Base-by-base conservation (phyloP, 352 stramenopile species). In the Phytophthora melonis region DNA sequence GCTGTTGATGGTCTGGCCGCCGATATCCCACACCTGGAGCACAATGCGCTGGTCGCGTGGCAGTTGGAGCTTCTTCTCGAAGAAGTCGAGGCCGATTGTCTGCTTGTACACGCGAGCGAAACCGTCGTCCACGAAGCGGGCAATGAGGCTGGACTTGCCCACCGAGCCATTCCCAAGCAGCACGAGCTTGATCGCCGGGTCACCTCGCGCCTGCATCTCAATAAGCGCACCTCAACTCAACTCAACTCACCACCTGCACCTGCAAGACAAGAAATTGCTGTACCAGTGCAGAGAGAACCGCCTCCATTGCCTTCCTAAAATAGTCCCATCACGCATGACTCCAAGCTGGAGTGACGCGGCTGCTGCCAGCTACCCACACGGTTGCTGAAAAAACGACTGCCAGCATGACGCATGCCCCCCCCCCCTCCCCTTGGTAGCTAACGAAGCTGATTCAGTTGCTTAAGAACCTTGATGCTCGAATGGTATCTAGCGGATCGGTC, bases 1-100 rank as follows among this genome's bases (percentile, higher is more conserved):
- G 75, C 90, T 96, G 72, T 84, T 87, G 66, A 94, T 93, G n/a
- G 80, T 95, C 69, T 97, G 92, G 9, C 91, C 90, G 18, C 90
- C 92, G 56, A 97, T 97, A 79, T 97, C 92, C 89, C 90, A 97
- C 8, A 97, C 83, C 65, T 97, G 88, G 21, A 97, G 77, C 50
- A 94, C 82, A 27, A 93, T 82, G 0, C 82, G 77, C 68, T 94
- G 79, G 67, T 94, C 87, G 8, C 87, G 83, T n/a, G 87, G 80
- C 14, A 96, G 83, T 36, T 86, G 68, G 14, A 97, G 80, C 65
- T 89, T 92, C 72, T 96, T 96, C 77, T 97, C 88, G 66, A 88
- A 97, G 62, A 96, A 96, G 75, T 96, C 91, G 18, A 96, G 73
- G 8, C 90, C 88, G 57, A 97, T 86, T 1, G 90, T 97, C 67